Percentiles rank a stretch among this genome's conserved stretches.
Evolutionary conservation across 2,329 filamentous ascomycete genomes (phyloP).

Genomic region (Fusarium pseudoanthophilum): DNA sequence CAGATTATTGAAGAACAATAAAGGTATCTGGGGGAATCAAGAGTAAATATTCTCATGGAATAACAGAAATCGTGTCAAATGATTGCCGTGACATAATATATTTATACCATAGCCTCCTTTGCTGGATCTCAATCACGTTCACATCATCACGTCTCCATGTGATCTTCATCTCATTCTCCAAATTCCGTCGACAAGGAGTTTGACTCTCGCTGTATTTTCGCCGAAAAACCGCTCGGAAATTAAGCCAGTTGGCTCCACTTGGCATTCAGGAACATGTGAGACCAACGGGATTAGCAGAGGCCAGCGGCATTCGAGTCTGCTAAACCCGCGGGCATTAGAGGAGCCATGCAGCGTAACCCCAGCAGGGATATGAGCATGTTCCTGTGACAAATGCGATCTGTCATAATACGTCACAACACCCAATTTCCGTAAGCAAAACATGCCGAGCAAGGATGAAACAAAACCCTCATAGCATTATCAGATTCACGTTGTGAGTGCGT

Average conservation of each 20-base stretch:
- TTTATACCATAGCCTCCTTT: not conserved
- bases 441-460: not conserved
- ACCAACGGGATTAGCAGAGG: not conserved
- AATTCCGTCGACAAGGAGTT: not conserved
- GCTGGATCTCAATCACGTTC: not conserved
- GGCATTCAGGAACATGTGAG: not conserved
- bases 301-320: not conserved
- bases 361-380: not conserved
- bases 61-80: rapidly evolving
- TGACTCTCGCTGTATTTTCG: not conserved
- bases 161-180: not conserved
- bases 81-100: not conserved
- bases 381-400: not conserved
- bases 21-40: not conserved
- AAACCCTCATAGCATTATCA: not conserved
- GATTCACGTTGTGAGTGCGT: not conserved
- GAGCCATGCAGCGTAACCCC: not conserved
- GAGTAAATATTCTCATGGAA: not conserved
- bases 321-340: not conserved
- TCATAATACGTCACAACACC: not conserved
- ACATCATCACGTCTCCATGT: not conserved
- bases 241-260: not conserved
- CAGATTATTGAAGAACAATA: not conserved
- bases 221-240: not conserved
- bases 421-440: not conserved